Evolutionary conservation across 1,284 basidiomycete species (phyloP), one percentile per base, ranked within the genome.

Genomic region (Sparassis latifolia): DNA sequence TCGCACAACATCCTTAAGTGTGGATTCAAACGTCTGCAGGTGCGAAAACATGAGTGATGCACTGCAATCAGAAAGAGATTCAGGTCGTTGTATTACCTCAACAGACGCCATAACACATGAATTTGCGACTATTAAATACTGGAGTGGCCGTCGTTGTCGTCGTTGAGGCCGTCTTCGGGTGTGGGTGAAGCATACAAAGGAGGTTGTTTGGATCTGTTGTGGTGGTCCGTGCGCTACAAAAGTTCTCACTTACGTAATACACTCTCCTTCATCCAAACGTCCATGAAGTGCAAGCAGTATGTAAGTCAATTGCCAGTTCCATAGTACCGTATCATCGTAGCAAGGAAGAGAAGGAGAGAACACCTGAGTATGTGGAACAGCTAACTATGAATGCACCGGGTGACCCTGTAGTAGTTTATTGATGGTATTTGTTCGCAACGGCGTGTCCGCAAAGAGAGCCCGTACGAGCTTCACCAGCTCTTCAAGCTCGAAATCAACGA

Each of bases 401-500:
- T 86, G 83, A 27, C 83, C 82, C 43, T 69, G 71, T 63, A 76
- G 66, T 44, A 92, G 69, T 67, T 84, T 89, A 53, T 82, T 80
- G 59, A 94, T 84, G n/a, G 87, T 87, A 55, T 77, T 86, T 46
- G 85, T 78, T 61, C 94, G 78, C 62, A 92, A 70, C 38, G 82
- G 78, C n/a, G 89, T 92, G 64, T 96, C 93, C 28, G 94, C 86
- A 66, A 99, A 99, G 44, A 99, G 74, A 0, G 93, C 94, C 44
- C 80, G 78, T 39, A 98, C 80, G 33, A 99, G 77, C 53, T 79
- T 78, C 33, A 85, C 82, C 2, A 99, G 75, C 69, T 98, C 95
- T 33, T 88, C 80, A 2, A 86, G 76, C 50, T 86, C 80, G 65
- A 96, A 99, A 68, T 99, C 96, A 33, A 96, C 83, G 55, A 99